Evolutionary conservation across 2,329 filamentous ascomycete genomes (phyloP).

Genomic region (Cladosporium sp.): DNA sequence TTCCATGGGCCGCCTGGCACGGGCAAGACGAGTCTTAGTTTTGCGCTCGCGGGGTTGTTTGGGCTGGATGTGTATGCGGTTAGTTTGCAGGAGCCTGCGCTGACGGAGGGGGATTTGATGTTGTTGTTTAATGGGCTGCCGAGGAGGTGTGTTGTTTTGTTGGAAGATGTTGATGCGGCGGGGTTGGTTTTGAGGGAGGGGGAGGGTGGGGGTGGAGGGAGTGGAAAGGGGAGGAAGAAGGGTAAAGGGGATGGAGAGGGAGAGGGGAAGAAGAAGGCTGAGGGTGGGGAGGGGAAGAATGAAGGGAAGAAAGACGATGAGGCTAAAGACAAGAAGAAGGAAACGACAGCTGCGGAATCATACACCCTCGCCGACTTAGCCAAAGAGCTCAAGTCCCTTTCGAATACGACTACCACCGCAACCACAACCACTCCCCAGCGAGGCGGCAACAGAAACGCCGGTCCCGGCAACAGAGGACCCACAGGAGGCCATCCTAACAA

Average conservation of each 20-base stretch:
- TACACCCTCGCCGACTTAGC: constrained; percentile 33
- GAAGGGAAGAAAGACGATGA: constrained; percentile 19
- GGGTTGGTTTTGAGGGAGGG: constrained; percentile 41
- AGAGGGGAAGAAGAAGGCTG: constrained; percentile 40
- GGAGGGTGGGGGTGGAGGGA: constrained; percentile 21
- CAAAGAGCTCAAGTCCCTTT: constrained; percentile 2
- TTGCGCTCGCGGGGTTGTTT: constrained; percentile 50
- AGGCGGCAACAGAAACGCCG: not conserved
- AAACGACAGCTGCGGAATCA: constrained; percentile 24
- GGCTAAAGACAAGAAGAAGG: constrained; percentile 6
- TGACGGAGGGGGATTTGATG: constrained; percentile 66
- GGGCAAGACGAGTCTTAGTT: constrained; percentile 40
- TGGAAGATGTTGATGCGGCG: constrained; percentile 52
- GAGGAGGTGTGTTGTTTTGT: constrained; percentile 46
- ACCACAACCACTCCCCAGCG: not conserved
- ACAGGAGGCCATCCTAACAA: constrained; percentile 22
- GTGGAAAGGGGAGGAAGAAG: constrained; percentile 21
- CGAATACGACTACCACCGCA: not conserved
- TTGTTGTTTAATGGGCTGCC: constrained; percentile 47
- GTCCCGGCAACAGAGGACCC: not conserved
- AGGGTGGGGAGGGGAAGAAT: constrained; percentile 19
- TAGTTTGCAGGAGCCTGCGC: constrained; percentile 63
- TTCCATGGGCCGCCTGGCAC: constrained; percentile 66
- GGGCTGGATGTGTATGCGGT: constrained; percentile 49
- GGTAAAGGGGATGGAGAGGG: constrained; percentile 27